Conservation (phyloP, 768 basidiomycete species). For the Tephrocybe sp. region DNA sequence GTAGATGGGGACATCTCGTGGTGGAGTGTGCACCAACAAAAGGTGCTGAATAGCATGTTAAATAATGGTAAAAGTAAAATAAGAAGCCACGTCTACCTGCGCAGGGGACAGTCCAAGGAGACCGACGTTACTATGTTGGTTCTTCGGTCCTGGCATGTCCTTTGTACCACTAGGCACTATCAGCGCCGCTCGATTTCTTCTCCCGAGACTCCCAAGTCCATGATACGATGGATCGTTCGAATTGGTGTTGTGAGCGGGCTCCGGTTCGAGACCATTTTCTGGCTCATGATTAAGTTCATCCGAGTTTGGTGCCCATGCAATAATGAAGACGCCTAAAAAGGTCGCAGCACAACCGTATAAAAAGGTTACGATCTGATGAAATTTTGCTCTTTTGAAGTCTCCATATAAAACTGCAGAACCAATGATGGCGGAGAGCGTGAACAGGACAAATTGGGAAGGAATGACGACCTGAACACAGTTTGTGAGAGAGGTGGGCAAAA, state of each 20-base stretch:
- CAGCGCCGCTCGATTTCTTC: slow-evolving; percentile 44
- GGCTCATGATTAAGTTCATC: slow-evolving; percentile 25
- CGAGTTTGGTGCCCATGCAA: slow-evolving; percentile 61
- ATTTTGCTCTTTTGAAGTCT: slow-evolving; percentile 82
- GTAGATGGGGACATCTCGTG: slow-evolving; percentile 44
- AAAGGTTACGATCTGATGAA: slow-evolving; percentile 83
- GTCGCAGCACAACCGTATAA: slow-evolving; percentile 88
- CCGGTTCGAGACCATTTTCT: slow-evolving; percentile 25
- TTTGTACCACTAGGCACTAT: slow-evolving; percentile 45
- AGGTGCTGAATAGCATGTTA: slow-evolving; percentile 41
- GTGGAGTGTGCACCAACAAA: slow-evolving; percentile 66
- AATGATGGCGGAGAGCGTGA: slow-evolving; percentile 89
- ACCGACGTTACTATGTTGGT: slow-evolving; percentile 56
- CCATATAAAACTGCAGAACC: slow-evolving; percentile 94
- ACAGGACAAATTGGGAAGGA: slow-evolving; percentile 92
- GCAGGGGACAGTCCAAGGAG: slow-evolving; percentile 75
- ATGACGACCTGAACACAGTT: slow-evolving; percentile 72
- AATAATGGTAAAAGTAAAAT: slow-evolving; percentile 2
- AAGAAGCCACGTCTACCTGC: slow-evolving; percentile 43
- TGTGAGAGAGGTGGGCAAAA: not conserved
- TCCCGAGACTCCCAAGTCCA: slow-evolving; percentile 34
- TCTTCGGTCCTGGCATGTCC: slow-evolving; percentile 47
- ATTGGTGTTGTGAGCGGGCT: slow-evolving; percentile 18
- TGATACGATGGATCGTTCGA: slow-evolving; percentile 23
- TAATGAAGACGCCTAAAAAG: slow-evolving; percentile 86